Evolutionary conservation across 179 eudicot genomes (phyloP).

Genomic region (Beta corolliflora): DNA sequence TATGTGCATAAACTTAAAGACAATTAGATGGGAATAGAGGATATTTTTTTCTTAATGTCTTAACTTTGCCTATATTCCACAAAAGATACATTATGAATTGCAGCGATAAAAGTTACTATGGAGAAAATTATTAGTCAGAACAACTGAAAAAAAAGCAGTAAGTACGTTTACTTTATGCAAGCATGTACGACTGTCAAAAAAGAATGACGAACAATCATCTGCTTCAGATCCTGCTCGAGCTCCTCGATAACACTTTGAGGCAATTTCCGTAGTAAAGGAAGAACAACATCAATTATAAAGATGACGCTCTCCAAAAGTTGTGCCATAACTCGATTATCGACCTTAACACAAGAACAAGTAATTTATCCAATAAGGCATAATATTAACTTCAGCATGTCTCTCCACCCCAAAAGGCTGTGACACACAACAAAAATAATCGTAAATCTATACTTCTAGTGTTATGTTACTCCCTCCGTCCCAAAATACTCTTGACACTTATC

Average conservation of each 20-base stretch:
- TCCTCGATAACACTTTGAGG: slow-evolving; percentile 80
- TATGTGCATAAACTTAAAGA: background rate
- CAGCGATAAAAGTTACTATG: slow-evolving; percentile 2
- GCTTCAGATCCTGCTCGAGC: slow-evolving; percentile 95
- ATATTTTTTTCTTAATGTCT: background rate
- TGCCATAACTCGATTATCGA: slow-evolving; percentile 75
- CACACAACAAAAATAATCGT: background rate
- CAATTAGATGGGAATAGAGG: background rate
- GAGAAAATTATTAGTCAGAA: background rate
- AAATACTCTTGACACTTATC: too few relatives aligned
- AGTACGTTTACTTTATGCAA: slow-evolving; percentile 76
- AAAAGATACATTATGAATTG: background rate
- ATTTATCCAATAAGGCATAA: slow-evolving; percentile 11
- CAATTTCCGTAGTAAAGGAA: slow-evolving; percentile 88
- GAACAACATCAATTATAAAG: slow-evolving; percentile 76
- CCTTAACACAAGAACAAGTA: slow-evolving; percentile 49
- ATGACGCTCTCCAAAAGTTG: slow-evolving; percentile 83
- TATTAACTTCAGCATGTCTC: slow-evolving; percentile 2
- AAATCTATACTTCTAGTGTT: background rate
- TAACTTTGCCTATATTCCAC: background rate
- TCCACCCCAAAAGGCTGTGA: background rate
- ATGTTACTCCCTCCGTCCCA: too few relatives aligned
- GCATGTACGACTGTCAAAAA: slow-evolving; percentile 97
- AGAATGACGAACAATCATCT: slow-evolving; percentile 96
- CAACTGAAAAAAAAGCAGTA: slow-evolving; percentile 4